Evolutionary conservation across 306 rosid species (phyloP).

Genomic region (Medicago truncatula): DNA sequence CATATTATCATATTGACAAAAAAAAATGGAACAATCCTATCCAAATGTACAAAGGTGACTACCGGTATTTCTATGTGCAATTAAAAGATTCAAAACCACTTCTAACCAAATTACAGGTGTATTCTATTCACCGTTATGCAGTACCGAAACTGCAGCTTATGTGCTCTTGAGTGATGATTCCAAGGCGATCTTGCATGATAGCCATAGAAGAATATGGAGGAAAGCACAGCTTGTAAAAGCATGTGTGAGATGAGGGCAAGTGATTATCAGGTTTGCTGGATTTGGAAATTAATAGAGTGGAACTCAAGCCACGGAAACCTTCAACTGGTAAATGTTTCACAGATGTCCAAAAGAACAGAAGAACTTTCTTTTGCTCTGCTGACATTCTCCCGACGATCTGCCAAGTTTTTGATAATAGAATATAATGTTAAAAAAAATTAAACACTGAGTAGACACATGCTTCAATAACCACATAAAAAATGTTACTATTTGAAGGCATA

Average conservation of each 20-base stretch:
- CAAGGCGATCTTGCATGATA: slow-evolving; percentile 65
- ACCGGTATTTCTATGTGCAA: slow-evolving; percentile 53
- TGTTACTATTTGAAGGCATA: not conserved
- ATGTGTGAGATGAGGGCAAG: slow-evolving; percentile 90
- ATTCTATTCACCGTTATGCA: slow-evolving; percentile 31
- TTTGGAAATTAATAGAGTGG: slow-evolving; percentile 68
- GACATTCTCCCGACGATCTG: slow-evolving; percentile 84
- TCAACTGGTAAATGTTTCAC: slow-evolving; percentile 88
- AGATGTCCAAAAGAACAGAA: slow-evolving; percentile 92
- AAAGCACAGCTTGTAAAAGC: slow-evolving; percentile 75
- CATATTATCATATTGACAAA: slow-evolving; percentile 31
- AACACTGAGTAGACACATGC: not conserved
- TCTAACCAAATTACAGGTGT: slow-evolving; percentile 36
- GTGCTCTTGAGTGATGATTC: slow-evolving; percentile 84
- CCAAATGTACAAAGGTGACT: slow-evolving; percentile 60
- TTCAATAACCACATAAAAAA: not conserved
- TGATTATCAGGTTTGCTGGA: slow-evolving; percentile 53
- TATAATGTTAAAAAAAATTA: slow-evolving; percentile 29
- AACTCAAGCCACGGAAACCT: slow-evolving; percentile 80
- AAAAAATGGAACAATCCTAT: slow-evolving; percentile 27
- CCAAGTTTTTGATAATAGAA: slow-evolving; percentile 18
- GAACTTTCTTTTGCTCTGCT: slow-evolving; percentile 71
- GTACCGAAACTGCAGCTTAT: slow-evolving; percentile 75
- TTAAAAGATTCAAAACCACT: slow-evolving; percentile 57
- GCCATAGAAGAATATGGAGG: slow-evolving; percentile 69